Base-by-base conservation (phyloP, 2,329 filamentous ascomycete species). In the Erysiphe pulchra region DNA sequence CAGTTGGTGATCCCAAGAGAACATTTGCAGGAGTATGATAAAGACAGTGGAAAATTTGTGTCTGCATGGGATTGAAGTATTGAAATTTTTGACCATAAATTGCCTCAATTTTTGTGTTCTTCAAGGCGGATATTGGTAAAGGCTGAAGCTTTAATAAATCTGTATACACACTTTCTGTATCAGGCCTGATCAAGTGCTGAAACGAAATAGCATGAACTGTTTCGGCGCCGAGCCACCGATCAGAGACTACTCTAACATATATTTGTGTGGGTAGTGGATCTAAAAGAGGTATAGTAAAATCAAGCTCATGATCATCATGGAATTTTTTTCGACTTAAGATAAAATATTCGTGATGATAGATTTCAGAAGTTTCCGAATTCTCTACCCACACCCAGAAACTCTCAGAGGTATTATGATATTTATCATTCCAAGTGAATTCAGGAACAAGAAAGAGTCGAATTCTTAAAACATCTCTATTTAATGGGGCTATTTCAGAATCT, bases 361-460 rank as follows among this genome's bases (percentile, higher is more conserved):
- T 95, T 60, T 95, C 86, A 0, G 84, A 86, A 0, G 86, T 94
- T 55, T 95, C 90, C 0, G 87, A 94, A 58, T 95, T 93, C 60
- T 98, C 90, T 2, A 98, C 87, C 92, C 90, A 98, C 47, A 98
- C 80, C 72, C 92, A 98, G 63, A 92, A 98, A 4, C 87, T 87
- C 57, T 98, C 90, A 0, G 87, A 94, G 2, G 77, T 84, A 16
- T 92, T 92, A 57, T 98, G 86, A 48, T 93, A 73, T 42, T 81
- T 77, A 53, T 95, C 87, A 54, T 93, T 92, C 90, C 90, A 98
- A 34, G 68, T 69, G 57, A 98, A 98, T 45, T 95, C 86, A 0
- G 90, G 84, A 1, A 78, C 83, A 16, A 98, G 70, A 53, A 70
- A 82, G 0, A 98, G 71, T 56, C 80, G 79, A 56, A 98, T 85